Conservation (phyloP, 345 rosid genomes). For the rapeseed (Brassica napus) region Da-Ae NC_063445.1:9544001-9544500, state of each 20-base stretch:
- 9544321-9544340: not conserved
- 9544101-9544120: constrained; percentile 6
- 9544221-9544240: constrained; percentile 7
- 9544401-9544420: constrained; percentile 14
- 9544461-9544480: constrained; percentile 59
- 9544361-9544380: not conserved
- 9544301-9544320: not conserved
- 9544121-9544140: constrained; percentile 31
- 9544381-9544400: not conserved
- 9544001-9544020: not conserved
- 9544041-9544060: constrained; percentile 10
- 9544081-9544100: not conserved
- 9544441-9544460: constrained; percentile 1
- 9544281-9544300: constrained; percentile 14
- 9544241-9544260: not conserved
- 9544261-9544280: not conserved
- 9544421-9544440: constrained; percentile 14
- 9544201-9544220: not conserved
- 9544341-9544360: not conserved
- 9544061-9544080: not conserved
- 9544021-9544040: constrained; percentile 19
- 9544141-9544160: not conserved
- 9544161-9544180: not conserved
- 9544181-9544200: not conserved
- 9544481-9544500: constrained; percentile 40